These are phyloP conservation scores for Tranzscheliella williamsii DNA, from an alignment of 1,284 basidiomycete species.

Conservation along the genomic window DNA sequence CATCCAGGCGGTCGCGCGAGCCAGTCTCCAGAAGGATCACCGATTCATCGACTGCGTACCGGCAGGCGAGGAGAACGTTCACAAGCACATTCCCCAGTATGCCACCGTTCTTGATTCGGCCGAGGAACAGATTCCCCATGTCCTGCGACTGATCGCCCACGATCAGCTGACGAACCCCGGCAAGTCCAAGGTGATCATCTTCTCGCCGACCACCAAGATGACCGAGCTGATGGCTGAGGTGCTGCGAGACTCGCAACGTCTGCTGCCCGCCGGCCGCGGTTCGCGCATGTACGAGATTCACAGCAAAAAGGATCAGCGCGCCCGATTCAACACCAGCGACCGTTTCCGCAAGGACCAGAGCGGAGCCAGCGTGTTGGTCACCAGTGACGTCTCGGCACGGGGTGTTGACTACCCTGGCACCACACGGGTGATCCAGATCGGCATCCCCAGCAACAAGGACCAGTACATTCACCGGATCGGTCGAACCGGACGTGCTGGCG, in stretches of 20 bases:
- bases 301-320: conserved; percentile 73
- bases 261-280: conserved; percentile 20
- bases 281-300: conserved; percentile 75
- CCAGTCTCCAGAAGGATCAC: conserved; percentile 69
- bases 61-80: conserved; percentile 69
- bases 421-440: conserved; percentile 90
- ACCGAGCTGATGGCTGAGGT: conserved; percentile 74
- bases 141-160: conserved; percentile 80
- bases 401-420: conserved; percentile 70
- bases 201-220: conserved; percentile 86
- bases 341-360: conserved; percentile 70
- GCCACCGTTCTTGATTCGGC: conserved; percentile 74
- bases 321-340: conserved; percentile 71
- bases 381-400: conserved; percentile 63
- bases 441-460: conserved; percentile 73
- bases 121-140: conserved; percentile 75
- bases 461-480: conserved; percentile 92
- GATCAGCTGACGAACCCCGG: conserved; percentile 80
- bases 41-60: conserved; percentile 68
- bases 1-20: conserved; percentile 64
- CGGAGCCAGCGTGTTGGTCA: conserved; percentile 64
- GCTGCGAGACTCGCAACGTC: conserved; percentile 14
- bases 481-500: conserved; percentile 79
- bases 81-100: conserved; percentile 80
- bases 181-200: conserved; percentile 80